phyloP scores from a whole-genome alignment of 2,329 filamentous ascomycete species.

The Trichoderma sp. region DNA sequence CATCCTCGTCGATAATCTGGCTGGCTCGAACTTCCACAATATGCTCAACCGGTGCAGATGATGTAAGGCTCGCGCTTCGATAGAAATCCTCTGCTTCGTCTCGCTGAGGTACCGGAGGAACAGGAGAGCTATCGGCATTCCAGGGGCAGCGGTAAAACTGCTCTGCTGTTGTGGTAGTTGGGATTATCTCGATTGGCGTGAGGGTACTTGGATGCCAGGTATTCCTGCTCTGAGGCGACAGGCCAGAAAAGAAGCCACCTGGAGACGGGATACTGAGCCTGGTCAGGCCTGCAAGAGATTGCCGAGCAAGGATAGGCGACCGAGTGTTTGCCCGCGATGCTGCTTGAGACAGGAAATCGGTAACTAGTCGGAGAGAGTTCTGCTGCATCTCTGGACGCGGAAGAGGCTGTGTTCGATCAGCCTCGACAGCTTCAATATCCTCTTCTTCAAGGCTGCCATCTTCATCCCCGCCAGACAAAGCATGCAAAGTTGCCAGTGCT shows the following conservation, averaged over 20 bases:
- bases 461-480: conserved; percentile 64
- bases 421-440: conserved; percentile 46
- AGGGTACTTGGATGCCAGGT: conserved; percentile 72
- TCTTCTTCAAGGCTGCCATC: conserved; percentile 58
- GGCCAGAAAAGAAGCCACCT: conserved; percentile 84
- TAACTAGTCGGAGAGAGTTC: conserved; percentile 53
- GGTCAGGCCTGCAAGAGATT: conserved; percentile 71
- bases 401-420: conserved; percentile 36
- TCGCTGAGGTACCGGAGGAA: conserved; percentile 41
- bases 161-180: conserved; percentile 88
- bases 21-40: conserved; percentile 59
- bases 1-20: conserved; percentile 54
- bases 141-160: conserved; percentile 88
- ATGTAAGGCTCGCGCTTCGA: conserved; percentile 40
- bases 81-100: conserved; percentile 44
- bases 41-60: conserved; percentile 62
- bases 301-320: conserved; percentile 43
- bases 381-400: conserved; percentile 51
- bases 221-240: conserved; percentile 72
- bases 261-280: conserved; percentile 88
- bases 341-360: conserved; percentile 38
- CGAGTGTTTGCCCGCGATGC: conserved; percentile 28
- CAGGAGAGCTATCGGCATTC: conserved; percentile 48
- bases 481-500: conserved; percentile 77
- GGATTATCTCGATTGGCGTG: conserved; percentile 52